Percentiles rank a stretch among this genome's conserved stretches.
phyloP scores from a whole-genome alignment of 2,329 filamentous ascomycete genomes.

The Torrubiellomyces zombiae region DNA sequence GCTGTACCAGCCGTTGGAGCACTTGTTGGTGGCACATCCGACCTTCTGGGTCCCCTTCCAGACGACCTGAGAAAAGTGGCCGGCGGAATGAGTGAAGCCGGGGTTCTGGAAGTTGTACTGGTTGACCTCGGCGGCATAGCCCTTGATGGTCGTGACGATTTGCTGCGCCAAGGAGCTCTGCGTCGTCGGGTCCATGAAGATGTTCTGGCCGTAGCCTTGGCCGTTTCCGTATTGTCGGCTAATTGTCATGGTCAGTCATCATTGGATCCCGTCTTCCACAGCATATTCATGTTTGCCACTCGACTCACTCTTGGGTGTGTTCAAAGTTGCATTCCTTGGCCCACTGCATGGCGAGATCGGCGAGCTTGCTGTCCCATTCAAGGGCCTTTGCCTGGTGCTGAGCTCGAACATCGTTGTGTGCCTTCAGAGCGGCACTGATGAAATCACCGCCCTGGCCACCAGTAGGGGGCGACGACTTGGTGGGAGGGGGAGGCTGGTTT shows the following conservation, averaged over 20 bases:
- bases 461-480: conserved; percentile 1
- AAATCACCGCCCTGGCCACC: conserved; percentile 14
- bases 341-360: conserved; percentile 43
- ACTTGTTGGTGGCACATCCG: conserved; percentile 51
- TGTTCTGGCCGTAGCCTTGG: conserved; percentile 88
- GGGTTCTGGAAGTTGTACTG: conserved; percentile 5
- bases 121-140: conserved; percentile 4
- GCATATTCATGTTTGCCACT: too few species aligned
- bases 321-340: conserved; percentile 53
- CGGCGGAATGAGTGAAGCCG: conserved; percentile 17
- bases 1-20: too few species aligned
- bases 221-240: too few species aligned
- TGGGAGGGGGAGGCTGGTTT: conserved; percentile 3
- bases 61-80: conserved; percentile 30
- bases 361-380: conserved; percentile 48
- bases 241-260: too few species aligned
- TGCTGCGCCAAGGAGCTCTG: too few species aligned
- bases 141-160: too few species aligned
- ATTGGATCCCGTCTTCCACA: too few species aligned
- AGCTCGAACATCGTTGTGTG: conserved; percentile 74
- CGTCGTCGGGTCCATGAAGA: too few species aligned
- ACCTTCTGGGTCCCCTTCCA: conserved; percentile 22
- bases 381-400: conserved; percentile 60
- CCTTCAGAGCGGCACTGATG: conserved; percentile 33
- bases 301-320: conserved; percentile 38